phyloP scores from a whole-genome alignment of 805 yeast genomes.

The Komagataella populi region DNA sequence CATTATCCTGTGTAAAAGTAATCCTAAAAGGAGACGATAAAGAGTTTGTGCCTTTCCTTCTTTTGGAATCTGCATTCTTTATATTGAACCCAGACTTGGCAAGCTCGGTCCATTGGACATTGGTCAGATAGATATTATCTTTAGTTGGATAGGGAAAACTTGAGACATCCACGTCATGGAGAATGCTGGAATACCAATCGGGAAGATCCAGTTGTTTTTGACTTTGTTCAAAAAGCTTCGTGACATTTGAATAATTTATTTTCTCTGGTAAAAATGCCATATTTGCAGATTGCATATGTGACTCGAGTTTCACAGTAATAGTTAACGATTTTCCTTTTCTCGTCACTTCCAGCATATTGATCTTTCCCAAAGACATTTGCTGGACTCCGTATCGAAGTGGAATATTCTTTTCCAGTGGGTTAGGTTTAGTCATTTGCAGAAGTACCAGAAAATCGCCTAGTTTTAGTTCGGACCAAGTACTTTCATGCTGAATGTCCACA shows the following conservation, averaged over 20 bases:
- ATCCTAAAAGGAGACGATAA: not conserved
- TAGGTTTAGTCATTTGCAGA: not conserved
- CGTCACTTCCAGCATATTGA: not conserved
- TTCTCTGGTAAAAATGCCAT: not conserved
- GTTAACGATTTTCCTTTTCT: not conserved
- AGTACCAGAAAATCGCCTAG: constrained; percentile 1
- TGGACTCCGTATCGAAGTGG: not conserved
- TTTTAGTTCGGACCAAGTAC: not conserved
- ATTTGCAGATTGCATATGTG: not conserved
- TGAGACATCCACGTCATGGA: not conserved
- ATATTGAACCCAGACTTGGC: not conserved
- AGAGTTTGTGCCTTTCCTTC: not conserved
- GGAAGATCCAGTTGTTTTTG: not conserved
- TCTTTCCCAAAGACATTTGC: not conserved
- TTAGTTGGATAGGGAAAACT: not conserved
- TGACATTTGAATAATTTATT: not conserved
- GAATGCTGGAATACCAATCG: not conserved
- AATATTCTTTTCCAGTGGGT: not conserved
- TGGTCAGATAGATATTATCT: not conserved
- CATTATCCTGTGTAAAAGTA: too few species aligned
- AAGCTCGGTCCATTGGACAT: not conserved
- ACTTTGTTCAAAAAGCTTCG: not conserved
- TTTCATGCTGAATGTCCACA: not conserved
- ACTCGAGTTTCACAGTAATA: not conserved
- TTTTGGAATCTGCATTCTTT: not conserved